Percentiles rank a stretch among this genome's conserved stretches.
phyloP scores from a whole-genome alignment of 202 grass and related monocot species.

The Miscanthus sacchariflorus region DNA sequence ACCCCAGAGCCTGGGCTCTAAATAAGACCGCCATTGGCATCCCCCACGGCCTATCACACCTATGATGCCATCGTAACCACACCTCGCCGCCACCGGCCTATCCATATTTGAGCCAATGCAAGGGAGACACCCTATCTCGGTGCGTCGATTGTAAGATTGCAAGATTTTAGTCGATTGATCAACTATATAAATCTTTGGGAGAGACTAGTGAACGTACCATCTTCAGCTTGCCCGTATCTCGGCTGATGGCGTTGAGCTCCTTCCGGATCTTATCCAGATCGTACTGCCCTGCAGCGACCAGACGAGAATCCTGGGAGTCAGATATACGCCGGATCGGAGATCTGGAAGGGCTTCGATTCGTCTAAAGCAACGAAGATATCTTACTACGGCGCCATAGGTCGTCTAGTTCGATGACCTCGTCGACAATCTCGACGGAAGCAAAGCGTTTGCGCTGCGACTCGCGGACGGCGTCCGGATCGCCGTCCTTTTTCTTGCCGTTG shows the following conservation, averaged over 20 bases:
- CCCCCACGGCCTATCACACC: no score
- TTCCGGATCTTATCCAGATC: conserved; percentile 52
- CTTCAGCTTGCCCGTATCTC: conserved; percentile 48
- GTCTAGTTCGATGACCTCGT: conserved; percentile 86
- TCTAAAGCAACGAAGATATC: background rate
- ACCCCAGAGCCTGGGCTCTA: no score
- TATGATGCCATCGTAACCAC: no score
- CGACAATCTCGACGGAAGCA: conserved; percentile 65
- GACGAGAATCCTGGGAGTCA: background rate
- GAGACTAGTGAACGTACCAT: background rate
- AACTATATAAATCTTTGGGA: background rate
- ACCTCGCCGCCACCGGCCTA: no score
- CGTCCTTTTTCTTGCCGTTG: conserved; percentile 35
- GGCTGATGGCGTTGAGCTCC: conserved; percentile 54
- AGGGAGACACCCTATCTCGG: background rate
- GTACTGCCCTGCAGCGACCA: conserved; percentile 44
- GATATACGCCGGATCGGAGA: background rate
- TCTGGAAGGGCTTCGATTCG: background rate
- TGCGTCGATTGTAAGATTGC: background rate
- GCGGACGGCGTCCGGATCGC: conserved; percentile 66
- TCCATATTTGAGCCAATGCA: no score
- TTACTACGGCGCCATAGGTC: conserved; percentile 75
- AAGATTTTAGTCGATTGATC: conserved; percentile 10
- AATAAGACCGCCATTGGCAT: no score
- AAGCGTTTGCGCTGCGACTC: conserved; percentile 78